A percentile compares a stretch with the other conserved stretches of the same genome.
phyloP scores from a whole-genome alignment of 306 rosid species.

The Potentilla sterilis region DNA sequence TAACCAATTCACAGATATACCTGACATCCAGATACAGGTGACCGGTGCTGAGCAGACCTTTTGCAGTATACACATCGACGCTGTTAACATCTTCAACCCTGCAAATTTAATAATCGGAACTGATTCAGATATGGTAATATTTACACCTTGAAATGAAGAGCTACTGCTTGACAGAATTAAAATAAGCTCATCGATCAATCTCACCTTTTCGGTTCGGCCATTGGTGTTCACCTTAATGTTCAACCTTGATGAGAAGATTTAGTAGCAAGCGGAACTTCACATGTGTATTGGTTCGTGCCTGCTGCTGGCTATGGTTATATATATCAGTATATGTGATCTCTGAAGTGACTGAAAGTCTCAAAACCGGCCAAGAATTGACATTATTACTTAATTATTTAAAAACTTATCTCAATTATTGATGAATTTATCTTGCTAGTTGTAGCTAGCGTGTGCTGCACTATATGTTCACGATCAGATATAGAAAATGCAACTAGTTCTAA shows the following conservation, averaged over 20 bases:
- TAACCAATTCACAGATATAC: slow-evolving; percentile 9
- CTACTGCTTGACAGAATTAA: background rate
- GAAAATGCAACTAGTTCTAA: background rate
- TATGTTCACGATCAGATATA: background rate
- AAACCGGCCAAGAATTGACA: background rate
- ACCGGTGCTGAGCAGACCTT: slow-evolving; percentile 33
- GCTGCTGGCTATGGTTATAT: background rate
- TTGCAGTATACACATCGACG: slow-evolving; percentile 39
- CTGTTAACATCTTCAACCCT: slow-evolving; percentile 40
- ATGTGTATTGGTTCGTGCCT: background rate
- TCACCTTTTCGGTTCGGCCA: slow-evolving; percentile 26
- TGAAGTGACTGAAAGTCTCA: background rate
- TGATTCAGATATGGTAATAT: background rate
- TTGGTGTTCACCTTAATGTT: background rate
- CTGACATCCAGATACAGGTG: slow-evolving; percentile 45
- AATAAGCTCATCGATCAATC: background rate
- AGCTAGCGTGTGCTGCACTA: background rate
- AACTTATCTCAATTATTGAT: background rate
- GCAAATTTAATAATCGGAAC: background rate
- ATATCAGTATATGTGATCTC: background rate
- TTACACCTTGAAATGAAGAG: background rate
- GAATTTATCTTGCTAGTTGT: background rate
- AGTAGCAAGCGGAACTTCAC: background rate
- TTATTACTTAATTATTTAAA: background rate
- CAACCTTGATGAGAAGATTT: background rate